Percentiles rank a stretch among this genome's conserved stretches.
Evolutionary conservation across 75 land plant genomes (phyloP).

Genomic region (Pinus taeda): DNA sequence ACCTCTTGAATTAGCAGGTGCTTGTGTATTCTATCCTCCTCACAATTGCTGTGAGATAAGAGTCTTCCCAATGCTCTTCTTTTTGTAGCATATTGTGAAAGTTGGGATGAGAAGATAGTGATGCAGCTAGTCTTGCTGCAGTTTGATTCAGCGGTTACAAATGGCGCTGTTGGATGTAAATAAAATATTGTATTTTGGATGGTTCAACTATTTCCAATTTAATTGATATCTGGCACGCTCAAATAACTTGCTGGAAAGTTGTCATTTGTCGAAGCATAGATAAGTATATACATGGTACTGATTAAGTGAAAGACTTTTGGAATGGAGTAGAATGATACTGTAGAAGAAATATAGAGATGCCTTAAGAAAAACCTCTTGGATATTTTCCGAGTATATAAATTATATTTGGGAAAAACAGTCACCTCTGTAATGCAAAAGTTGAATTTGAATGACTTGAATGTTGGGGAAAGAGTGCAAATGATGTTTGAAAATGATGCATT

Average conservation of each 20-base stretch:
- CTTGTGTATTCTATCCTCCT: neutral
- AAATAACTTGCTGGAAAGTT: neutral
- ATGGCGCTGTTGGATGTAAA: neutral
- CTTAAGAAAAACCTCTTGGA: neutral
- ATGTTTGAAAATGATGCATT: neutral
- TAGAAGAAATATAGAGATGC: neutral
- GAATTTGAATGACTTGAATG: neutral
- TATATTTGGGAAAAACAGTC: no score
- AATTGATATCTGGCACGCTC: neutral
- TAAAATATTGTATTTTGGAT: neutral
- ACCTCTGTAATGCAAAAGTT: neutral
- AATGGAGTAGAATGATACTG: neutral
- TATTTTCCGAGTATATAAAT: neutral
- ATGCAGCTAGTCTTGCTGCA: neutral
- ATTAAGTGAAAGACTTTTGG: neutral
- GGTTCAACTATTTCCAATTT: neutral
- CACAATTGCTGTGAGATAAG: neutral
- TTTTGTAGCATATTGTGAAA: constrained; percentile 8
- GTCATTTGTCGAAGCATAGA: neutral
- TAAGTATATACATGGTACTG: neutral
- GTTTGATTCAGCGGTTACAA: neutral
- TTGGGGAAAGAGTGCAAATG: neutral
- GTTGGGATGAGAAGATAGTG: neutral
- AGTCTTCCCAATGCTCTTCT: neutral
- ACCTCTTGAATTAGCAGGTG: constrained; percentile 1